Evolutionary conservation across 148 eudicot species (phyloP).

Genomic region (Spergularia bocconei): DNA sequence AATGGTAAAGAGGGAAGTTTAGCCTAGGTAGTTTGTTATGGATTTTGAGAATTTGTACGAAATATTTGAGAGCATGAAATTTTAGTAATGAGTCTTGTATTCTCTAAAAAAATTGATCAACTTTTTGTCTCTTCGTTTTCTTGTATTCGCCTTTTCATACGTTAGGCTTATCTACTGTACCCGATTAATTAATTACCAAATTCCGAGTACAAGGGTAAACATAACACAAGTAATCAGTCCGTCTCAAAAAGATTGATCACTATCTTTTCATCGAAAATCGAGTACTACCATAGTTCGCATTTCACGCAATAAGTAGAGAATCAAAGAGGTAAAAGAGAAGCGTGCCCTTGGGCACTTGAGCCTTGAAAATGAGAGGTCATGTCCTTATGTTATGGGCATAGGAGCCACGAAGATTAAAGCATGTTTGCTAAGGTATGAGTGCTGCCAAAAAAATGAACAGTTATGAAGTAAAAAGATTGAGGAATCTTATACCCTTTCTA

Average conservation of each 20-base stretch:
- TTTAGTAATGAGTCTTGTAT: slow-evolving; percentile 13
- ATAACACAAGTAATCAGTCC: too few species aligned
- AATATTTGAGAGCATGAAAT: slow-evolving; percentile 16
- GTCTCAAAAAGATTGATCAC: background rate
- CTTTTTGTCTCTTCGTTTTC: background rate
- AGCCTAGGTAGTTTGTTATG: slow-evolving; percentile 17
- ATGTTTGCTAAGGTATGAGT: background rate
- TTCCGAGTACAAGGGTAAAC: too few species aligned
- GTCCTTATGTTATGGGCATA: background rate
- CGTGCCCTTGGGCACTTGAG: background rate
- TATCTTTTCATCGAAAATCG: too few species aligned
- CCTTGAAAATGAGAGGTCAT: slow-evolving; percentile 5
- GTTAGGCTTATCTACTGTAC: background rate
- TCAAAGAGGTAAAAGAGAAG: background rate
- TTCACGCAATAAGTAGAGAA: too few species aligned
- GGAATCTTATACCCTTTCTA: background rate
- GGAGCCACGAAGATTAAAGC: background rate
- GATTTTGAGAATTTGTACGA: slow-evolving; percentile 28
- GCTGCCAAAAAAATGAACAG: background rate
- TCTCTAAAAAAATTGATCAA: background rate
- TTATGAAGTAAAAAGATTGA: background rate
- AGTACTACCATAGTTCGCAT: too few species aligned
- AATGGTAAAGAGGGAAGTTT: background rate
- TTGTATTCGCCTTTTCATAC: background rate
- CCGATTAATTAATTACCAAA: too few species aligned